Evolutionary conservation across 371 early-diverging fungal genomes (phyloP).

Genomic region (Actinomortierella ambigua): DNA sequence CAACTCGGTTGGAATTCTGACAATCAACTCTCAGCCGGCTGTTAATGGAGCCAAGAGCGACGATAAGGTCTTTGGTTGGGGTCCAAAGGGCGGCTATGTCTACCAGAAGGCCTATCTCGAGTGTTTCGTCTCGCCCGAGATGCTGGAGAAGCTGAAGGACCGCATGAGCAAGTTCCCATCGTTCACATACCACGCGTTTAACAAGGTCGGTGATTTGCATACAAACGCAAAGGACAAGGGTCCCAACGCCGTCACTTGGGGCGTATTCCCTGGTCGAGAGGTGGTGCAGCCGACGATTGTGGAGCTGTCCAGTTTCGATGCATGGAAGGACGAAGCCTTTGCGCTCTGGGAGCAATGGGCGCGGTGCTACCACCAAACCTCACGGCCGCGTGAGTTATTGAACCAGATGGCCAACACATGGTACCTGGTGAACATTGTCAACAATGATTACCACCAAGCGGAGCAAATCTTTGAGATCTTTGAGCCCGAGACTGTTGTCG

Average conservation of each 20-base stretch:
- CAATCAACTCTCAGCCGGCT: slow-evolving; percentile 95
- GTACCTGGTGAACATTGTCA: slow-evolving; percentile 92
- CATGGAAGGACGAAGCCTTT: slow-evolving; percentile 93
- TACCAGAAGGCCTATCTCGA: slow-evolving; percentile 96
- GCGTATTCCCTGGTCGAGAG: slow-evolving; percentile 96
- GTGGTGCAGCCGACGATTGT: slow-evolving; percentile 96
- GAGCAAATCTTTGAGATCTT: slow-evolving; percentile 75
- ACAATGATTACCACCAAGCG: slow-evolving; percentile 83
- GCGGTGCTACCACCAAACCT: slow-evolving; percentile 65
- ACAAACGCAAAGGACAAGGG: slow-evolving; percentile 81
- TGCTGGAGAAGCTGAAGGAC: slow-evolving; percentile 67
- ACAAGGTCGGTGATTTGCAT: slow-evolving; percentile 79
- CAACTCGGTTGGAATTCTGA: slow-evolving; percentile 85
- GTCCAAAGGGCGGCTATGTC: slow-evolving; percentile 92
- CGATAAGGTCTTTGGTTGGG: slow-evolving; percentile 89
- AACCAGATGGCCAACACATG: slow-evolving; percentile 63
- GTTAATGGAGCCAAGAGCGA: slow-evolving; percentile 87
- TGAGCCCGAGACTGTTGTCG: slow-evolving; percentile 22
- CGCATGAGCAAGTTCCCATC: slow-evolving; percentile 66
- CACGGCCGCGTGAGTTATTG: slow-evolving; percentile 62
- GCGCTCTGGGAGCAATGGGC: slow-evolving; percentile 92
- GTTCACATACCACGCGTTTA: slow-evolving; percentile 89
- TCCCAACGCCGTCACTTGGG: slow-evolving; percentile 97
- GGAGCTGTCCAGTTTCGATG: slow-evolving; percentile 86
- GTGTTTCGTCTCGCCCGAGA: slow-evolving; percentile 84